Percentiles rank a stretch among this genome's conserved stretches.
phyloP scores from a whole-genome alignment of 345 rosid genomes.

The Sisymbrium irio region DNA sequence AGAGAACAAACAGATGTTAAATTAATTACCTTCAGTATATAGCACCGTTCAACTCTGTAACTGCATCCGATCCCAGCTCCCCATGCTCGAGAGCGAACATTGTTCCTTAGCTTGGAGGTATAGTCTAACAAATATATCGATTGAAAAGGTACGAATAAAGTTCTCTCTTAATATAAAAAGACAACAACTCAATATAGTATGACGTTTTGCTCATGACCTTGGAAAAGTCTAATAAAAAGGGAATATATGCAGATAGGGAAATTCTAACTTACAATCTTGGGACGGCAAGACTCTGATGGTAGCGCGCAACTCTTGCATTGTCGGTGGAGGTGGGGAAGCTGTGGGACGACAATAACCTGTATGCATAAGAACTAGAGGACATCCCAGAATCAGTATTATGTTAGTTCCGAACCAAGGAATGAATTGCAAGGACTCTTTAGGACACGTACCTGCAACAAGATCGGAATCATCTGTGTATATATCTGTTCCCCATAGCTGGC shows the following conservation, averaged over 20 bases:
- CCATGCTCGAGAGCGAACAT: conserved; percentile 99
- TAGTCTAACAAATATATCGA: conserved; percentile 53
- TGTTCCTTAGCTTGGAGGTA: conserved; percentile 89
- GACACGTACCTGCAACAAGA: conserved; percentile 87
- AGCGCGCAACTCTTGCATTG: conserved; percentile 88
- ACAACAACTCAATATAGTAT: neutral
- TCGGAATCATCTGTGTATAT: conserved; percentile 96
- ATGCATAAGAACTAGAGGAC: conserved; percentile 90
- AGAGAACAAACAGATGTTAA: conserved; percentile 11
- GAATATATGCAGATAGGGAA: neutral
- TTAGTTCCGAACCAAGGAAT: conserved; percentile 12
- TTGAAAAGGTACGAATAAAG: neutral
- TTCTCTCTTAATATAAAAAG: neutral
- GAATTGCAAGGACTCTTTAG: conserved; percentile 6
- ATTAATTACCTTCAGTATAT: conserved; percentile 82
- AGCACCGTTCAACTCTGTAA: conserved; percentile 90
- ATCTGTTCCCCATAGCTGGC: conserved; percentile 99
- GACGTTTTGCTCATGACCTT: neutral
- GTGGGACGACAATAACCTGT: conserved; percentile 98
- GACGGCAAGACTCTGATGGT: conserved; percentile 86
- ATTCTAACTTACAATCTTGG: conserved; percentile 72
- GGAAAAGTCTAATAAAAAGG: neutral
- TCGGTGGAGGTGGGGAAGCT: conserved; percentile 92
- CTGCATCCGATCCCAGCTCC: conserved; percentile 99
- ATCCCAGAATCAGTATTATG: conserved; percentile 30